These are phyloP conservation scores for Fusarium oxysporum DNA, from an alignment of 2,329 filamentous ascomycete genomes.

Conservation along the genomic window DNA sequence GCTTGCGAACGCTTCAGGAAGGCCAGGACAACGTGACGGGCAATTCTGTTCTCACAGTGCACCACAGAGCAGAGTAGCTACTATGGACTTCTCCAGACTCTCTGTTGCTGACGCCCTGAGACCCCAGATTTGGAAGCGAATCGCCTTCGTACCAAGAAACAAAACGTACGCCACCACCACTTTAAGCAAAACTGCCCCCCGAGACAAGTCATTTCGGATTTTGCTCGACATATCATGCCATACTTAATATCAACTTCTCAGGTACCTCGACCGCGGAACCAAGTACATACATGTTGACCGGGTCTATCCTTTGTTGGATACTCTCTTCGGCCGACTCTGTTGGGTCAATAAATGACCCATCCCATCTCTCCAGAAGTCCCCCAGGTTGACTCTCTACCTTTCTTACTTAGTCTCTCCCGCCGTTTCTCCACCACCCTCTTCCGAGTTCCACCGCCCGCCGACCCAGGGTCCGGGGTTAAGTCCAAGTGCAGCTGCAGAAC, in stretches of 20 bases:
- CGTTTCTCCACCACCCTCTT: conserved; percentile 44
- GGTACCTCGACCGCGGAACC: conserved; percentile 21
- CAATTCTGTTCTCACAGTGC: not conserved
- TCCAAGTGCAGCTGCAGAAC: conserved; percentile 20
- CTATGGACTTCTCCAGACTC: conserved; percentile 18
- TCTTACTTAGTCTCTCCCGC: conserved; percentile 29
- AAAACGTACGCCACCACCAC: conserved; percentile 30
- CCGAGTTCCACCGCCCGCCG: conserved; percentile 36
- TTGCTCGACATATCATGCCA: conserved; percentile 33
- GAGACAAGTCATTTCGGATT: conserved; percentile 24
- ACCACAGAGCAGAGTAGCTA: not conserved
- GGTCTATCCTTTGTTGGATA: conserved; percentile 19
- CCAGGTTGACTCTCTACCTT: conserved; percentile 28
- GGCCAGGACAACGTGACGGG: not conserved
- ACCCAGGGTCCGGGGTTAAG: conserved; percentile 42
- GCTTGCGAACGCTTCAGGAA: conserved; percentile 13
- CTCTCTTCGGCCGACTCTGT: conserved; percentile 19
- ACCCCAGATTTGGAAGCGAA: conserved; percentile 20
- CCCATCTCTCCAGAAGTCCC: conserved; percentile 44
- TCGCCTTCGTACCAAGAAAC: conserved; percentile 11
- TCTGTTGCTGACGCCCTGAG: conserved; percentile 1
- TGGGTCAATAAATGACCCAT: conserved; percentile 32
- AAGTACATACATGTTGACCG: conserved; percentile 23
- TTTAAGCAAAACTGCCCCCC: conserved; percentile 14
- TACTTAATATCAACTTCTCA: conserved; percentile 6